A percentile compares a stretch with the other conserved stretches of the same genome.
Conservation (phyloP, 768 basidiomycete genomes). For the Hebeloma cylindrosporum region DNA sequence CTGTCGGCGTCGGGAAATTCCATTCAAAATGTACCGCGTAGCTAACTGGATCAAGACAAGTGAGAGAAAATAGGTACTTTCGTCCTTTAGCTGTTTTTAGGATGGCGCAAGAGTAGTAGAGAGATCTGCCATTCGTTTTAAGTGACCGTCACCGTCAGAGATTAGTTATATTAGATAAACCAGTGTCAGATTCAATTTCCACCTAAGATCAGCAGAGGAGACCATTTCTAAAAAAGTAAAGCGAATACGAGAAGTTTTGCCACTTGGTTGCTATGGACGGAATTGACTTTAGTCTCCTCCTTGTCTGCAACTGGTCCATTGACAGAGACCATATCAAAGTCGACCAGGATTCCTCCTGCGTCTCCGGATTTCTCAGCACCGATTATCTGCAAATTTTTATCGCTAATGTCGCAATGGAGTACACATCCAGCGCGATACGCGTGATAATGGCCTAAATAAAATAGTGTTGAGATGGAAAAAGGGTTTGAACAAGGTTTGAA, state of each 20-base stretch:
- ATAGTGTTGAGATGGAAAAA: not conserved
- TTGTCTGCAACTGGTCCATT: slow-evolving; percentile 5
- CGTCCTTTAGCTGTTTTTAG: too few relatives aligned
- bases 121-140: too few relatives aligned
- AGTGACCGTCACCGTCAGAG: too few relatives aligned
- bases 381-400: slow-evolving; percentile 31
- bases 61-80: too few relatives aligned
- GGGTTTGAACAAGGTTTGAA: too few relatives aligned
- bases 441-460: slow-evolving; percentile 23
- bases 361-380: not conserved
- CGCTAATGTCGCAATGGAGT: slow-evolving; percentile 33
- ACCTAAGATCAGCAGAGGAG: too few relatives aligned
- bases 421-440: slow-evolving; percentile 19
- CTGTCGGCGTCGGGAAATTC: too few relatives aligned
- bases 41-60: too few relatives aligned
- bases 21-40: too few relatives aligned
- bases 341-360: slow-evolving; percentile 25
- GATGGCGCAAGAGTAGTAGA: too few relatives aligned
- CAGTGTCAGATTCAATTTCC: too few relatives aligned
- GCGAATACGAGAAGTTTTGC: slow-evolving; percentile 30
- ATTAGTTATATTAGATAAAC: too few relatives aligned
- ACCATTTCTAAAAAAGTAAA: slow-evolving; percentile 28
- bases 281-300: not conserved
- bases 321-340: slow-evolving; percentile 29
- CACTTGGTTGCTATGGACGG: slow-evolving; percentile 20